Percentiles rank a stretch among this genome's conserved stretches.
Evolutionary conservation across 345 rosid species (phyloP).

Genomic region (Eucalyptus regnans): DNA sequence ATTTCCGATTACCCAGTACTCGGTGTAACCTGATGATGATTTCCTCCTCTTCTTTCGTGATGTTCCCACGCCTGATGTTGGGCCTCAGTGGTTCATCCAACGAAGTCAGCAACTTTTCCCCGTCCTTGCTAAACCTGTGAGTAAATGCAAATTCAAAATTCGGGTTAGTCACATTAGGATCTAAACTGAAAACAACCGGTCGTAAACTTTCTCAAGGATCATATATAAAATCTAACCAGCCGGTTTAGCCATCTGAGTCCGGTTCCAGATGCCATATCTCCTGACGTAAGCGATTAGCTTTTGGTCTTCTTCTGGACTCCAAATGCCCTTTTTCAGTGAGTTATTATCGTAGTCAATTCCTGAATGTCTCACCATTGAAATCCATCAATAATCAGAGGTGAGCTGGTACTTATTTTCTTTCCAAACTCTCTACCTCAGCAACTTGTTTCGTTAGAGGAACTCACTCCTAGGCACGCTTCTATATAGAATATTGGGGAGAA

Average conservation of each 20-base stretch:
- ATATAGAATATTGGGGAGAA: too few species aligned
- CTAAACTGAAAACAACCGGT: neutral
- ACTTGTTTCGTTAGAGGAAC: too few species aligned
- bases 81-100: constrained; percentile 6
- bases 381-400: too few species aligned
- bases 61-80: neutral
- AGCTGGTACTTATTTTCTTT: too few species aligned
- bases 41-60: constrained; percentile 1
- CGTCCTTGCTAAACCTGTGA: neutral
- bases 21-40: neutral
- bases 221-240: neutral
- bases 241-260: neutral
- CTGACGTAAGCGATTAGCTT: too few species aligned
- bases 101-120: constrained; percentile 7
- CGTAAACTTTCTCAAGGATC: neutral
- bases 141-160: neutral
- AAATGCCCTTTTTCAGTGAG: too few species aligned
- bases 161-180: neutral
- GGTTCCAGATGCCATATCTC: too few species aligned
- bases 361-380: too few species aligned
- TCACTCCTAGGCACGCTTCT: too few species aligned
- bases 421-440: too few species aligned
- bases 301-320: too few species aligned
- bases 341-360: too few species aligned
- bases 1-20: neutral